A percentile compares a stretch with the other conserved stretches of the same genome.
Conservation (phyloP, 1,284 basidiomycete genomes). For the Jaminaea rosea region DNA sequence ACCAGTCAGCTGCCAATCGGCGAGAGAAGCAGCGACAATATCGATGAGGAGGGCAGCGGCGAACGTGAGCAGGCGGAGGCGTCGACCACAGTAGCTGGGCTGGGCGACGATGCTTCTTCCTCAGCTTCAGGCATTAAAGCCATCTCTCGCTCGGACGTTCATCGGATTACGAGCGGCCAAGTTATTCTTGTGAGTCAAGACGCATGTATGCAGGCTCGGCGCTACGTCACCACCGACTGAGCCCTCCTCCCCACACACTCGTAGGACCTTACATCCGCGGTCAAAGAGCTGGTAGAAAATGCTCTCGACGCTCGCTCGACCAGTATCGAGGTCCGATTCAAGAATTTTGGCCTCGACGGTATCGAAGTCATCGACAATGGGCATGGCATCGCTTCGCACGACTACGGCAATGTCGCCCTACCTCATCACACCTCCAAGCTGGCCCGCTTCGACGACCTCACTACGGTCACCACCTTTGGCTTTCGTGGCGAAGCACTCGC, state of each 20-base stretch:
- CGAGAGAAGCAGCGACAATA: too few species aligned
- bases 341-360: constrained; percentile 72
- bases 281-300: constrained; percentile 96
- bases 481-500: constrained; percentile 94
- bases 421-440: constrained; percentile 95
- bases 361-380: constrained; percentile 93
- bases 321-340: constrained; percentile 77
- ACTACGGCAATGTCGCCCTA: constrained; percentile 69
- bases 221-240: too few species aligned
- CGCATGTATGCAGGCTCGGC: too few species aligned
- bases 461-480: constrained; percentile 73
- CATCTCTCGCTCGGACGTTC: constrained; percentile 29
- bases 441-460: constrained; percentile 64
- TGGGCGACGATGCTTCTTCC: too few species aligned
- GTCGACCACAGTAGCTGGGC: too few species aligned
- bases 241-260: too few species aligned
- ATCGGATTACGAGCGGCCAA: constrained; percentile 71
- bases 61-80: too few species aligned
- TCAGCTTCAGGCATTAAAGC: constrained; percentile 15
- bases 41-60: too few species aligned
- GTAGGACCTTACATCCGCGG: constrained; percentile 78
- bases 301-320: constrained; percentile 86
- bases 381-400: constrained; percentile 65
- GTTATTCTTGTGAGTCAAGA: too few species aligned
- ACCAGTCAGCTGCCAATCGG: too few species aligned